Conservation (phyloP, 2,329 filamentous ascomycete species). For the Karstenula rhodostoma region DNA sequence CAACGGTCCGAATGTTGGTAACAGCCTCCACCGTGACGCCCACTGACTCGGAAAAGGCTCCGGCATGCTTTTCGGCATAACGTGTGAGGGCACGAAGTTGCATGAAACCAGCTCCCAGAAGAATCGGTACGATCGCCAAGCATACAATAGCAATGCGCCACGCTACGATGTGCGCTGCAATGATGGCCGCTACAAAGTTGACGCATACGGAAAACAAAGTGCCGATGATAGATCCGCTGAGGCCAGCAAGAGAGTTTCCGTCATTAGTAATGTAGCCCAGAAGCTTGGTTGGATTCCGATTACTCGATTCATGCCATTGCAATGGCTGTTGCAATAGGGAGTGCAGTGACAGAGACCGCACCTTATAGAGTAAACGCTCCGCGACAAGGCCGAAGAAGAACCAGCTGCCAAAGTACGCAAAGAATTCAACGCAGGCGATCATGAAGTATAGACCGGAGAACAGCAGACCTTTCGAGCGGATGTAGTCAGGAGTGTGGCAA, state of each 20-base stretch:
- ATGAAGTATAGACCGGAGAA: conserved; percentile 68
- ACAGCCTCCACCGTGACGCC: conserved; percentile 62
- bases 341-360: conserved; percentile 70
- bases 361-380: conserved; percentile 70
- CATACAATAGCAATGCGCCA: conserved; percentile 81
- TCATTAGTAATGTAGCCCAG: conserved; percentile 75
- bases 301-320: conserved; percentile 74
- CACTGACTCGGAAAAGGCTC: conserved; percentile 60
- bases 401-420: conserved; percentile 69
- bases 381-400: conserved; percentile 65
- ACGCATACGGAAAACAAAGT: conserved; percentile 73
- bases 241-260: conserved; percentile 69
- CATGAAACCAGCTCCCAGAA: conserved; percentile 74
- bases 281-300: conserved; percentile 67
- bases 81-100: conserved; percentile 68
- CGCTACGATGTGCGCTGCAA: conserved; percentile 73
- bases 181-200: conserved; percentile 73
- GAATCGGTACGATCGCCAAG: conserved; percentile 71
- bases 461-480: conserved; percentile 60
- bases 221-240: conserved; percentile 75
- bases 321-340: conserved; percentile 72
- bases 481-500: conserved; percentile 59
- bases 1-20: conserved; percentile 61
- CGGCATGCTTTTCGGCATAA: conserved; percentile 64
- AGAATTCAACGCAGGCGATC: conserved; percentile 66